Base-by-base conservation (phyloP, 2,329 filamentous ascomycete species). In the Macrophomina phaseolina region DNA sequence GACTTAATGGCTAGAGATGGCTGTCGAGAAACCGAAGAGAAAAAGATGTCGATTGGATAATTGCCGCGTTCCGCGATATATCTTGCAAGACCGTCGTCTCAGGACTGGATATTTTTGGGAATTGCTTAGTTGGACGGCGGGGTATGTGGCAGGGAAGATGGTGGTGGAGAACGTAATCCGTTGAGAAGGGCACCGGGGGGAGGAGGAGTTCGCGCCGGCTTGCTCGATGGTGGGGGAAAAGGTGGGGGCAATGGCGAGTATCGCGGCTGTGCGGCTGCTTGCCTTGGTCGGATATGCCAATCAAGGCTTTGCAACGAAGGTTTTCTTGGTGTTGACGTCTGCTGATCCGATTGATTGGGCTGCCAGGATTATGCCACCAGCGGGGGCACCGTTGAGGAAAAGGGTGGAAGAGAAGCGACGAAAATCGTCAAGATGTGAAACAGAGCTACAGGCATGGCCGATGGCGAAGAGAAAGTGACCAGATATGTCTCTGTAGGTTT, bases 401-500 rank as follows among this genome's bases (percentile, higher is more conserved):
- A 12, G 8, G 40, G 28, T 8, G 6, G 28, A 32, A 12, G 6
- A 16, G 5, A 11, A 12, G 28, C 14, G 40, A 49, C 12, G 58
- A 38, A n/a, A 34, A 49, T 38, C 58, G 46, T n/a, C 42, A 49
- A 30, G 7, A 38, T 16, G 58, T 62, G 58, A 49, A 62, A 62
- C 55, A 60, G 36, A 46, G 28, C 28, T 60, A n/a, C 53, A 28
- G n/a, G 51, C 28, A 53, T 36, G 23, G 9, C 42, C 38, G 53
- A 45, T 32, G 53, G 16, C 53, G 36, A 60, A 12, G 40, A 40
- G 40, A 6, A n/a, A 7, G 7, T 12, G n/a, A 34, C 28, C 14
- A 60, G 55, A 60, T 60, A 60, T 60, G 55, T 60, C 55, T 60
- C 55, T 48, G 16, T 9, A 34, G 28, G 55, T 60, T n/a, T 46